Evolutionary conservation across 805 yeast genomes (phyloP), one percentile per base, ranked within the genome.

Genomic region (Teunomyces tritomae): DNA sequence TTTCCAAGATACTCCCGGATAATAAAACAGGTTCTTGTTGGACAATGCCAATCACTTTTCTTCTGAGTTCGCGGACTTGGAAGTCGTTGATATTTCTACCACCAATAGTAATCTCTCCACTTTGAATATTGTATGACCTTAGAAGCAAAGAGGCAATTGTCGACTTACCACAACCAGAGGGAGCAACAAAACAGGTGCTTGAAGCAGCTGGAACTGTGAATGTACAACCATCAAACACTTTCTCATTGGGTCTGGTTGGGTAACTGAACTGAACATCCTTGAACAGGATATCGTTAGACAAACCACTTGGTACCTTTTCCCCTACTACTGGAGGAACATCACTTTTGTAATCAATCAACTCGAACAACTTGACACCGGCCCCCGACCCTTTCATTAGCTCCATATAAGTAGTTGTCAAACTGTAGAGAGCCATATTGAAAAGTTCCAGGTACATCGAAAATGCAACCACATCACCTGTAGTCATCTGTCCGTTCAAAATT

Each of bases 21-120:
- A 80, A 72, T 29, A 81, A 67, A 33, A 78, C 73, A 2, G 86
- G 85, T 53, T 81, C 86, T 59, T 81, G 86, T 59, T 80, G 84
- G 9, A 81, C 86, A 32, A 81, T 68, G 1, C 85, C 83, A 47
- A 85, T 76, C 4, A 71, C 53, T 28, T 72, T 64, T 33, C 76
- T 61, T 48, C 86, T 68, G 50, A 79, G 71, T 33, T 73, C 77
- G 28, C 74, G 65, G 16, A 80, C 72, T 55, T 81, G 82, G 51
- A 76, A 67, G 8, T 70, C 67, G 28, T 64, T 58, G 37, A 82
- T 77, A 51, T 80, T 72, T 43, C 59, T 57, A 2, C 83, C 85
- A 26, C 84, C 85, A 39, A 82, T 70, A 27, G 65, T 49, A 9
- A 82, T 79, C 44, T 67, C 57, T 8, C 86, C 86, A 8, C 63